phyloP scores from a whole-genome alignment of 2,329 filamentous ascomycete species.

The Aureobasidium sp. region DNA sequence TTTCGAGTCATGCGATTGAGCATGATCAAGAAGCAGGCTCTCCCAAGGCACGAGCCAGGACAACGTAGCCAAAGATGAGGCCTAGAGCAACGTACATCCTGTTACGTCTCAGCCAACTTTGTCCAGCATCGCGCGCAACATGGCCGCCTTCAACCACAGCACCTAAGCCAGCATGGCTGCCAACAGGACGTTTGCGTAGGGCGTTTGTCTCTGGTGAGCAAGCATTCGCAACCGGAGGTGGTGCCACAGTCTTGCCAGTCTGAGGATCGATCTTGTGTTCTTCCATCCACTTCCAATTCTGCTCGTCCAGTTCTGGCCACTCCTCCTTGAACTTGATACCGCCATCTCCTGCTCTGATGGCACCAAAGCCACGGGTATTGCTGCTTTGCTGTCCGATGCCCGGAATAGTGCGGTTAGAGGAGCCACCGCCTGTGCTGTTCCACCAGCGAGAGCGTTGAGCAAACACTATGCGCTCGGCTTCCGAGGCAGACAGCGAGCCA shows the following conservation, averaged over 20 bases:
- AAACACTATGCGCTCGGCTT: conserved; percentile 69
- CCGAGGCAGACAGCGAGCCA: conserved; percentile 70
- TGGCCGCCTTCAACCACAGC: conserved; percentile 72
- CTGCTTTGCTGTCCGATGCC: conserved; percentile 43
- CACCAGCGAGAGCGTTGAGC: conserved; percentile 82
- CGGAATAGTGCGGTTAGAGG: conserved; percentile 45
- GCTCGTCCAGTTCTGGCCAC: conserved; percentile 81
- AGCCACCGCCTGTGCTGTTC: conserved; percentile 90
- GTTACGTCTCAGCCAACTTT: conserved; percentile 74
- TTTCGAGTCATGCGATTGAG: not conserved
- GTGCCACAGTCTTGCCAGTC: conserved; percentile 51
- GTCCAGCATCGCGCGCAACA: conserved; percentile 67
- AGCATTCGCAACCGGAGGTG: conserved; percentile 38
- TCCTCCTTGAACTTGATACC: conserved; percentile 83
- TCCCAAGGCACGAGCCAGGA: conserved; percentile 68
- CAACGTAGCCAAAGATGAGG: conserved; percentile 71
- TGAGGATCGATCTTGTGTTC: conserved; percentile 69
- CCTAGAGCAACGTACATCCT: conserved; percentile 66
- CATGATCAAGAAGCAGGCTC: conserved; percentile 20
- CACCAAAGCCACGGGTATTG: conserved; percentile 59
- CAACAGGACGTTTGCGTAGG: conserved; percentile 55
- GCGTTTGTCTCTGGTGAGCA: conserved; percentile 58
- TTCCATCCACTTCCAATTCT: conserved; percentile 90
- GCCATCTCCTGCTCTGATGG: conserved; percentile 82
- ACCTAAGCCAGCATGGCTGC: conserved; percentile 47